Base-by-base conservation (phyloP, 192 early-diverging fungal species). In the Endogone sp. region DNA sequence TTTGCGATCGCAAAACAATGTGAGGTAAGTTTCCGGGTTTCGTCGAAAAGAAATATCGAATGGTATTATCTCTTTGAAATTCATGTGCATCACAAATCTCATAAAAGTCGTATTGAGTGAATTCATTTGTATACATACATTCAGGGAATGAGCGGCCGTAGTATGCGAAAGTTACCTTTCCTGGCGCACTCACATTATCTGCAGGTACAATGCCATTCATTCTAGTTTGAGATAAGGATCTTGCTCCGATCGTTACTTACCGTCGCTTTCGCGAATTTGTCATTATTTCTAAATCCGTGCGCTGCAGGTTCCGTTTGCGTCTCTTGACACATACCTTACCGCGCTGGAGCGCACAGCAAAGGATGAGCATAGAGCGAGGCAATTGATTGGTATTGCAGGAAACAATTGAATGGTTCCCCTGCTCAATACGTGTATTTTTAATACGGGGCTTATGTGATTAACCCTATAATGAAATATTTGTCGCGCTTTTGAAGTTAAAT, bases 81-180 rank as follows among this genome's bases (percentile, higher is more conserved):
- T 44, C 6, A 13, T 44, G 13, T 44, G 37, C 37, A n/a, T n/a
- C n/a, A n/a, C n/a, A n/a, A n/a, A n/a, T n/a, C n/a, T n/a, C n/a
- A n/a, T n/a, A n/a, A n/a, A n/a, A n/a, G n/a, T n/a, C n/a, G n/a
- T n/a, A n/a, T 44, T 4, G 37, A 44, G 6, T 13, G 13, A 13
- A 44, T 44, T 44, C 37, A 44, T 8, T 44, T 13, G 13, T 13
- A 44, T 8, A 4, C 6, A 4, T 44, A 13, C 13, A 8, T 44
- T 13, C 16, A n/a, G 63, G 79, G 73, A 24, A 71, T 86, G 63
- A 83, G 81, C 65, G 85, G 84, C 2, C 72, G 85, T 4, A 55
- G 74, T 11, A 69, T 86, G 22, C 85, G 85, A 27, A 79, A 81
- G 63, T 67, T 88, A 24, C 82, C 86, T 4, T 88, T 89, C 64